Evolutionary conservation across 495 filamentous ascomycete species (phyloP), one percentile per base, ranked within the genome.

Genomic region (Trichocladium uniseriatum): DNA sequence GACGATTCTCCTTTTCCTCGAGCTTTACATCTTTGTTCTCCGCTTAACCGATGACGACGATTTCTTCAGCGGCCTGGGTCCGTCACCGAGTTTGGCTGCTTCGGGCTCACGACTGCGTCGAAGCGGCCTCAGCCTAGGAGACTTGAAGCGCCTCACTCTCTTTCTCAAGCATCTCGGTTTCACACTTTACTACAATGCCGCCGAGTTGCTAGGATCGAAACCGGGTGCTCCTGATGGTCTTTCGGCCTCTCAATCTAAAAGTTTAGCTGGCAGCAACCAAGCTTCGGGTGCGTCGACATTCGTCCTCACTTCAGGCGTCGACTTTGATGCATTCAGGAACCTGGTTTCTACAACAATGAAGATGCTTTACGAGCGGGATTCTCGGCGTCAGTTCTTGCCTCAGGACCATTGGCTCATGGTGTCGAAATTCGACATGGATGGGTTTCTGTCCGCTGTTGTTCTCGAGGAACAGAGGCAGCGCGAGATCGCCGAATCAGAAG

Each of bases 121-220:
- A 41, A 89, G 84, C 65, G 76, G 82, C 24, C 68, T 96, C 18
- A 78, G 78, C 2, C 63, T 95, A 13, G 64, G 65, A 14, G 82
- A 94, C 27, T 69, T 96, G 10, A 80, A 80, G 55, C 75, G 78
- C 9, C 76, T 99, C 56, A 83, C 84, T 3, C 67, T 79, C 0
- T 99, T 97, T 58, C 74, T 99, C 27, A 96, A 96, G 56, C 89
- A 92, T 48, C 74, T 97, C n/a, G 82, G 84, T 0, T 96, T 97
- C 53, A 82, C 87, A 1, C 72, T 95, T 46, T 94, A 95, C 64
- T 95, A 87, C 74, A 82, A 91, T 58, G 74, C 82, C 21, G 73
- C 79, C 3, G 81, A 89, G 21, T 53, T 73, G n/a, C 56, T 67
- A 14, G 46, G 27, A 11, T 45, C 46, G 15, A 14, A 13, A 3